Conservation (phyloP, 2,329 filamentous ascomycete species). For the Cercospora canescens region DNA sequence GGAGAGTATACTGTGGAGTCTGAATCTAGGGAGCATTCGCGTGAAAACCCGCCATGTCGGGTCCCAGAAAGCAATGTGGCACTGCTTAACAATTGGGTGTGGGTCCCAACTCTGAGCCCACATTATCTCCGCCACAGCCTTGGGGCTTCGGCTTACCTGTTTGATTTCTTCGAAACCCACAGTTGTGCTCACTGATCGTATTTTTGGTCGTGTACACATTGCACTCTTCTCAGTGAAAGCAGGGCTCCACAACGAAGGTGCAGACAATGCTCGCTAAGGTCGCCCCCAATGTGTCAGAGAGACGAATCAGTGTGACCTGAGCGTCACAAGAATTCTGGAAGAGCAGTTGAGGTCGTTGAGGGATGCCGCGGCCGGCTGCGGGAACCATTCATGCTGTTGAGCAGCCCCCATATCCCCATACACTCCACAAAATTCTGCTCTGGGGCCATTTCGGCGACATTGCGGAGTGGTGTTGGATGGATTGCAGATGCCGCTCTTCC, state of each 20-base stretch:
- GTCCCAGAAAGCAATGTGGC: background rate
- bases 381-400: background rate
- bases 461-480: background rate
- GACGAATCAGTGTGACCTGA: background rate
- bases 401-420: background rate
- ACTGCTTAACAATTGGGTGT: conserved; percentile 4
- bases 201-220: background rate
- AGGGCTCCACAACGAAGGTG: background rate
- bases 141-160: background rate
- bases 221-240: background rate
- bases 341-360: background rate
- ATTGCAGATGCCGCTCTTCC: background rate
- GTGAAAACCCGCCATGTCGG: background rate
- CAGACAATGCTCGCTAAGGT: background rate
- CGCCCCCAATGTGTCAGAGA: background rate
- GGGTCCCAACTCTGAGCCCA: background rate
- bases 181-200: background rate
- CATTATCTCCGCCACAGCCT: background rate
- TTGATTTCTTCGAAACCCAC: background rate
- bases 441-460: conserved; percentile 15
- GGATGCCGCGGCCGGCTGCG: background rate
- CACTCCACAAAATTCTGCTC: conserved; percentile 1
- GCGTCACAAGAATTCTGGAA: background rate
- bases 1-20: background rate
- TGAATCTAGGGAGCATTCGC: background rate